Base-by-base conservation (phyloP, 2,329 filamentous ascomycete genomes). In the Metarhizium anisopliae region DNA sequence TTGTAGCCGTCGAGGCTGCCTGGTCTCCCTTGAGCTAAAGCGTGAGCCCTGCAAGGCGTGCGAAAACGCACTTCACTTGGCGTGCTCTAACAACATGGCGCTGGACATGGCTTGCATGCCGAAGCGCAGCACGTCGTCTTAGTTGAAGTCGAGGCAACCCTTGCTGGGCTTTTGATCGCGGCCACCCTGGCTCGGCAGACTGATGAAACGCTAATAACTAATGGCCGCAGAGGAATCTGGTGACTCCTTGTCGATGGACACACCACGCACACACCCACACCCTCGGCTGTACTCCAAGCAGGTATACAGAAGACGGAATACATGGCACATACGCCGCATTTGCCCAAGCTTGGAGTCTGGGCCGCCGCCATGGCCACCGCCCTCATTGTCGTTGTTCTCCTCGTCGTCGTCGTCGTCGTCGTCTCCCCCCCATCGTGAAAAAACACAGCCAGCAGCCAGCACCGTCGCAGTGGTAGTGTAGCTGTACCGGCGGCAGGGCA, bases 131-230 rank as follows among this genome's bases (percentile, higher is more conserved):
- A 35, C 32, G 32, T 35, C 32, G 6, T 35, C 10, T 11, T 11
- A 35, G 32, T 35, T 35, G 32, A 16, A 16, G 14, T 13, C 14
- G 35, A 40, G n/a, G 7, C 20, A 10, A 45, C 42, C 40, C 18
- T 11, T 18, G 42, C 10, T 8, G 42, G 8, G 42, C 42, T 20
- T 16, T 6, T 18, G n/a, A 60, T 63, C 62, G 65, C 68, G 64
- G 64, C 68, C 63, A 64, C 60, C 64, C 64, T 53, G 59, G 62
- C 61, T 59, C 59, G 58, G 61, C 62, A 65, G 62, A 61, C 66
- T 63, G 67, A 68, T 70, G 63, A 66, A 61, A 70, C 66, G 60
- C 62, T 63, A 50, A 40, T 35, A 20, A 7, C 5, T 10, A 66
- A 66, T 65, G 64, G 56, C 51, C 16, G 52, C 55, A 65, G 67